These are phyloP conservation scores for Debaryomyces maramus DNA, from an alignment of 805 yeast species.

Conservation along the genomic window DNA sequence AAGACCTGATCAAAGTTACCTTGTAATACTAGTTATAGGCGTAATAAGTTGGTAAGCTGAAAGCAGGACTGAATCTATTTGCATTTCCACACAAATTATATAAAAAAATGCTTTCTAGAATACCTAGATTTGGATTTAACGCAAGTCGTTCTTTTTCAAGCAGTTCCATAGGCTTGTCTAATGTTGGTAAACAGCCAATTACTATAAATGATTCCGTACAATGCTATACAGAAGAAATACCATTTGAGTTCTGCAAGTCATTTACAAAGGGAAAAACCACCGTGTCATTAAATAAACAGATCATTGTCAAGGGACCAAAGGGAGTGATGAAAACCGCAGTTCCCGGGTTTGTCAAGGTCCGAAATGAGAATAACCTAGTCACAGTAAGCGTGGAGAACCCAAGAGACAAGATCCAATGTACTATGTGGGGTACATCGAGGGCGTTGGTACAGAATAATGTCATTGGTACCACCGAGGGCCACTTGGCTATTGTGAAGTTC, in stretches of 20 bases:
- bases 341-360: conserved; percentile 67
- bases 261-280: conserved; percentile 67
- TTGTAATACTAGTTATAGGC: too few species aligned
- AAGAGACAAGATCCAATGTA: conserved; percentile 62
- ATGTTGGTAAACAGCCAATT: conserved; percentile 81
- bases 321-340: conserved; percentile 65
- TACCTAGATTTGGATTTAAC: conserved; percentile 3
- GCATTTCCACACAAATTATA: neutral
- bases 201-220: conserved; percentile 62
- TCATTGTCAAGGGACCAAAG: conserved; percentile 72
- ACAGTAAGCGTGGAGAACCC: conserved; percentile 59
- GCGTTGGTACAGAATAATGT: conserved; percentile 74
- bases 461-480: conserved; percentile 91
- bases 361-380: conserved; percentile 40
- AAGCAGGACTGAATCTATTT: too few species aligned
- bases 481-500: conserved; percentile 78
- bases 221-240: conserved; percentile 47
- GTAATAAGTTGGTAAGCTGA: too few species aligned
- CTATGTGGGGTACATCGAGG: conserved; percentile 96
- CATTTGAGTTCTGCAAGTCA: conserved; percentile 52
- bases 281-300: conserved; percentile 55
- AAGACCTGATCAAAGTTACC: too few species aligned
- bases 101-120: conserved; percentile 5
- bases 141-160: conserved; percentile 16
- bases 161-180: conserved; percentile 40